Percentiles rank a stretch among this genome's conserved stretches.
phyloP scores from a whole-genome alignment of 129 eudicot genomes.

The Artemisia annua region DNA sequence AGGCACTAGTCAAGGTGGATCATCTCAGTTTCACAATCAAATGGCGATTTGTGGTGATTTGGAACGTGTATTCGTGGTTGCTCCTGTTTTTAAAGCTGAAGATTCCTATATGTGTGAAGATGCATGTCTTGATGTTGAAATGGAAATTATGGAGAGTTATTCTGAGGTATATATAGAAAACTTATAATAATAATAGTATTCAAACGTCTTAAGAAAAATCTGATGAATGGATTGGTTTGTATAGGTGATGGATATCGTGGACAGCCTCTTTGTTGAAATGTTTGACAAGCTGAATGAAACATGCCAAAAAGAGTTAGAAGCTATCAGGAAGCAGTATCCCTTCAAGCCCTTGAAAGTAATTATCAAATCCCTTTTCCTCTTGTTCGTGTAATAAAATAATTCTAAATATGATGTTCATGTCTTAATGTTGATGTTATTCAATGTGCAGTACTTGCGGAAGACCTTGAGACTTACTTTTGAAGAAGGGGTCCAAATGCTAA shows the following conservation, averaged over 20 bases:
- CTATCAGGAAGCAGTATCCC: conserved; percentile 63
- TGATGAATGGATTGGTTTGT: not conserved
- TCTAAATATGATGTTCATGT: not conserved
- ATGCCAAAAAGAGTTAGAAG: conserved; percentile 56
- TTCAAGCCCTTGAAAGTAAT: conserved; percentile 66
- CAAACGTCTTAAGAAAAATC: not conserved
- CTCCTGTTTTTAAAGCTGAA: too few species aligned
- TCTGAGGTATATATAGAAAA: conserved; percentile 49
- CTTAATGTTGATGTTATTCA: not conserved
- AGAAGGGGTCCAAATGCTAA: too few species aligned
- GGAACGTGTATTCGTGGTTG: too few species aligned
- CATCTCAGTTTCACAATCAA: conserved; percentile 44
- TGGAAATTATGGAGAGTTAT: conserved; percentile 73
- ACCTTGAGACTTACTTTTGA: too few species aligned
- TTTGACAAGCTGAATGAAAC: conserved; percentile 67
- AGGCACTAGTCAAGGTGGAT: conserved; percentile 84
- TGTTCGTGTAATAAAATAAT: not conserved
- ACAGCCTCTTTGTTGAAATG: conserved; percentile 59
- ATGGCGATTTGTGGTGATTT: conserved; percentile 24
- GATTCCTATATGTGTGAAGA: too few species aligned
- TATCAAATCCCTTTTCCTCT: not conserved
- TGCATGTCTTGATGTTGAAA: conserved; percentile 65
- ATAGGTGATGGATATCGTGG: conserved; percentile 88
- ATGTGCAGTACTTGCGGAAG: conserved; percentile 44
- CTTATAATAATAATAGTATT: not conserved